Evolutionary conservation across 2,329 filamentous ascomycete genomes (phyloP), one percentile per base, ranked within the genome.

Genomic region (Westerdykella aurantiaca): DNA sequence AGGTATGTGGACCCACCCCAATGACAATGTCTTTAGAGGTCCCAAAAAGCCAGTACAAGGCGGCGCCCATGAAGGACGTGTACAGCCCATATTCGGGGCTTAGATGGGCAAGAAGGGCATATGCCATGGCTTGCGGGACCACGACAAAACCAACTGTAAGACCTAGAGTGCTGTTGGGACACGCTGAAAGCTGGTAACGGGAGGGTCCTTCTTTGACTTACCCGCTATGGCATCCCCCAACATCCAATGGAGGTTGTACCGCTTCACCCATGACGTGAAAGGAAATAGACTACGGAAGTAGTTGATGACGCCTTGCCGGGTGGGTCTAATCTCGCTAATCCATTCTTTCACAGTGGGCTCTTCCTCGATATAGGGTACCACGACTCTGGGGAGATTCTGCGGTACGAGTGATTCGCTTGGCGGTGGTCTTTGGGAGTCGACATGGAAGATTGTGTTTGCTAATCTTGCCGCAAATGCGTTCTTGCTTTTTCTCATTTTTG

Each of bases 11-110:
- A 77, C 83, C 70, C 75, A 87, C 85, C 13, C 90, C 90, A 44
- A 96, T 96, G 12, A 91, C 95, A 57, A 97, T 96, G 65, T 97
- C 91, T 66, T 96, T 96, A 2, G 90, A 96, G 0, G 91, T 97
- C 11, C 90, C 91, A 62, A 96, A 96, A 63, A 96, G 85, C 90
- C 90, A 96, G 69, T 97, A 97, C 46, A 95, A 76, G 49, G 95
- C 67, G 4, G 95, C 89, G 40, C 91, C 91, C 78, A 95, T 93
- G 64, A 97, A 96, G 0, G 90, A 95, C 0, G 91, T 91, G 69
- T 94, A 94, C 1, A 96, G 77, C 42, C 91, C 91, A 59, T 83
- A 96, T 58, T 96, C 77, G 3, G 84, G 80, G 0, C 79, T 75
- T 18, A 96, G 75, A 43, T 82, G 78, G 39, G 90, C 90, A 18